Evolutionary conservation across 1,139 yeast genomes (phyloP).

Genomic region (Lodderomyces metapsilosis): DNA sequence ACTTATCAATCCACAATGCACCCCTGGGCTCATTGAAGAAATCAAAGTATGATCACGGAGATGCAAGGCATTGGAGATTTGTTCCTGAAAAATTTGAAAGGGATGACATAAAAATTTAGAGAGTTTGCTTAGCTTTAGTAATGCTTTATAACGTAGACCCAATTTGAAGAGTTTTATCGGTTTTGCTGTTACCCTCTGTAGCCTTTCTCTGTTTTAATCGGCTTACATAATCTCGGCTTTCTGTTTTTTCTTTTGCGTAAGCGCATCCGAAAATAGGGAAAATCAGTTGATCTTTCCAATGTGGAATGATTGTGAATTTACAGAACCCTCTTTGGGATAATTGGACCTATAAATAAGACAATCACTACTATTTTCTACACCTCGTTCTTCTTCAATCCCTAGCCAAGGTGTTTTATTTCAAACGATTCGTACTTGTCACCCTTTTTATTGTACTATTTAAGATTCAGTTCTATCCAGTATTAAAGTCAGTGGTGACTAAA

Average conservation of each 20-base stretch:
- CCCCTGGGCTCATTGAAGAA: slow-evolving; percentile 63
- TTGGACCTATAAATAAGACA: too few relatives aligned
- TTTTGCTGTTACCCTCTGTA: background rate
- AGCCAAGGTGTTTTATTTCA: background rate
- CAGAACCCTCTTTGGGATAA: too few relatives aligned
- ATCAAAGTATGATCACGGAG: slow-evolving; percentile 50
- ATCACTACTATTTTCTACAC: background rate
- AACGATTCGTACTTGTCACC: background rate
- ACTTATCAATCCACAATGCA: slow-evolving; percentile 58
- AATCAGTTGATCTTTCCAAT: background rate
- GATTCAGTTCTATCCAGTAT: slow-evolving; percentile 1
- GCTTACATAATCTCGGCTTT: background rate
- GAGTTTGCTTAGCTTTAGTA: too few relatives aligned
- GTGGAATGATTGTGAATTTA: too few relatives aligned
- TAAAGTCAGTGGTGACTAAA: background rate
- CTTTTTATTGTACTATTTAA: background rate
- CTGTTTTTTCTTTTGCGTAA: background rate
- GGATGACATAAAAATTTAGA: slow-evolving; percentile 27
- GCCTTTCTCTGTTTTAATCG: too few relatives aligned
- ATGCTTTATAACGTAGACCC: background rate
- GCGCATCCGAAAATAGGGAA: background rate
- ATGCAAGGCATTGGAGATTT: slow-evolving; percentile 70
- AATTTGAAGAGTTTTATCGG: background rate
- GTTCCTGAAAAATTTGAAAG: slow-evolving; percentile 50
- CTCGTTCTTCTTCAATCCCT: background rate